Evolutionary conservation across 2,329 filamentous ascomycete genomes (phyloP), one percentile per base, ranked within the genome.

Genomic region (Cordyceps sp.): DNA sequence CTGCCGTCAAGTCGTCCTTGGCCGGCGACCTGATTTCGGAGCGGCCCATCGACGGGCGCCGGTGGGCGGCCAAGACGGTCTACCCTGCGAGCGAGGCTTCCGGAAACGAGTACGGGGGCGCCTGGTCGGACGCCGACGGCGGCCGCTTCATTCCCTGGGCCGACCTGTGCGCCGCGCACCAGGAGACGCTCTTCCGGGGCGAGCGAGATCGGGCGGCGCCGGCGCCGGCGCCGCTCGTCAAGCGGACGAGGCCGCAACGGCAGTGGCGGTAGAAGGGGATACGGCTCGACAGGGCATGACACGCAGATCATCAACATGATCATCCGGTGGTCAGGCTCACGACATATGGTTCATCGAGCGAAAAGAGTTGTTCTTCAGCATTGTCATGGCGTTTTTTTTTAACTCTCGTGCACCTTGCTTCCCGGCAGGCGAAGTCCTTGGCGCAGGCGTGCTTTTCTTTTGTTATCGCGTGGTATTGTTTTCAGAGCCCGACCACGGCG

Each of bases 1-100:
- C 49, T 0, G 39, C 45, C 4, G 44, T 50, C 30, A 37, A 34
- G 14, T 43, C 43, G 5, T 47, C 46, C 4, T 40, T 39, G 30
- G 26, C 36, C 2, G 33, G 41, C 8, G 36, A 45, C 20, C 35
- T 39, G 8, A 46, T 53, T 30, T 39, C 46, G 2, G 27, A 43
- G 10, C 37, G 41, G 16, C 40, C 43, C 31, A 49, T 55, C 12
- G 45, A 55, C 19, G 48, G 45, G 9, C 45, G 52, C 14, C 42
- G 29, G 23, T 55, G 53, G 53, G 33, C 39, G 16, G 32, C 44
- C 10, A 42, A 41, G 25, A 31, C 17, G 7, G 19, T 13, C 5
- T 44, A 42, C 20, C 42, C 45, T 1, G 28, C 26, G 5, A 21
- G 6, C 6, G n/a, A 36, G 3, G 25, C 26, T 5, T 20, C 37